Percentiles rank a stretch among this genome's conserved stretches.
These are phyloP conservation scores for Boletellus ananiceps DNA, from an alignment of 768 basidiomycete genomes.

Conservation along the genomic window DNA sequence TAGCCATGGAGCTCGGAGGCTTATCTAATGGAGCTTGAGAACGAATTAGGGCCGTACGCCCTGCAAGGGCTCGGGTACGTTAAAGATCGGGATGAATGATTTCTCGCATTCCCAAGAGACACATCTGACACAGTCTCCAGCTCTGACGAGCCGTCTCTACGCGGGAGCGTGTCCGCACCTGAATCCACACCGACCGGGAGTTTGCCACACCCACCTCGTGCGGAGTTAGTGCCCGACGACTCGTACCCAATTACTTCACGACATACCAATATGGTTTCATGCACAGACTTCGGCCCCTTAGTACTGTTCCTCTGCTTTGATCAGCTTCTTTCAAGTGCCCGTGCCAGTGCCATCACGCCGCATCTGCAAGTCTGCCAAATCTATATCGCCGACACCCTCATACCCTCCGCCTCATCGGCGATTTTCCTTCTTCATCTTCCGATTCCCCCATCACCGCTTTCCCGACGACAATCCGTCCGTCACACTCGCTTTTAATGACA, in stretches of 20 bases:
- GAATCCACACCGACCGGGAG: conserved; percentile 26
- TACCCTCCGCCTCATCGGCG: conserved; percentile 20
- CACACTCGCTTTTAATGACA: conserved; percentile 22
- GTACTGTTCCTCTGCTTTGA: conserved; percentile 12
- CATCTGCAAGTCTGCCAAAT: conserved; percentile 25
- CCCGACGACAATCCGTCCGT: conserved; percentile 17
- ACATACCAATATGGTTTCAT: conserved; percentile 30
- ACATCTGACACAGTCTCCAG: too few relatives aligned
- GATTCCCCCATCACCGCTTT: conserved; percentile 27
- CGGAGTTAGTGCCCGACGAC: conserved; percentile 32
- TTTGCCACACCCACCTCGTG: too few relatives aligned
- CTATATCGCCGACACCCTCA: conserved; percentile 28
- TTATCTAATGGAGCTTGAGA: conserved; percentile 29
- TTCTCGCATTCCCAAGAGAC: conserved; percentile 9
- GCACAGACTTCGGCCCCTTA: conserved; percentile 30
- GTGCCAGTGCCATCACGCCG: conserved; percentile 30
- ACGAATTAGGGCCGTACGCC: conserved; percentile 8
- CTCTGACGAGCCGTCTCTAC: not conserved
- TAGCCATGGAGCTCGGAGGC: conserved; percentile 27
- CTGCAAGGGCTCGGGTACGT: conserved; percentile 8
- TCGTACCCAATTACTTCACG: conserved; percentile 31
- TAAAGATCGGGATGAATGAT: conserved; percentile 21
- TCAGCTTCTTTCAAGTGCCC: conserved; percentile 28
- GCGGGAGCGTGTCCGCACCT: conserved; percentile 26
- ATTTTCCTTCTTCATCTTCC: conserved; percentile 25